Evolutionary conservation across 2,329 filamentous ascomycete genomes (phyloP).

Genomic region (Fusarium kyushuense): DNA sequence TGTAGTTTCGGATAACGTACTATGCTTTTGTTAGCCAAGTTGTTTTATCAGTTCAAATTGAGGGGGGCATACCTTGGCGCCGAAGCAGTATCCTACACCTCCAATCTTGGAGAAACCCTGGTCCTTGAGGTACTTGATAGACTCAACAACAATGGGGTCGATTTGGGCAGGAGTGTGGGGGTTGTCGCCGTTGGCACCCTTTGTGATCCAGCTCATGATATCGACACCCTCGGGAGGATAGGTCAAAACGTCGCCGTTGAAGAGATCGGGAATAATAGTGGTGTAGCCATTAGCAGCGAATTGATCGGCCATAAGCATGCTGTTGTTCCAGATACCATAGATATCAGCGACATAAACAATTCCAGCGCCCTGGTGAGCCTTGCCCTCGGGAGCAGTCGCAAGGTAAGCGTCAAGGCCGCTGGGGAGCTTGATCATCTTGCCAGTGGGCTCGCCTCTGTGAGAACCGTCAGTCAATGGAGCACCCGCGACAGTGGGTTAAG

Average conservation of each 20-base stretch:
- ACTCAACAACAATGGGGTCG: slow-evolving; percentile 52
- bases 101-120: slow-evolving; percentile 66
- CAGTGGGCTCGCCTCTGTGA: slow-evolving; percentile 61
- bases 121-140: slow-evolving; percentile 67
- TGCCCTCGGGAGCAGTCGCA: slow-evolving; percentile 56
- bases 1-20: slow-evolving; percentile 77
- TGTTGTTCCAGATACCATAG: slow-evolving; percentile 56
- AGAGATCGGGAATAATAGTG: slow-evolving; percentile 55
- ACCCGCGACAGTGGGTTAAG: neutral
- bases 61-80: slow-evolving; percentile 65
- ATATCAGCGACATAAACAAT: slow-evolving; percentile 56
- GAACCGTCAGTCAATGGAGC: neutral
- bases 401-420: slow-evolving; percentile 64
- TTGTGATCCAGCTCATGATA: slow-evolving; percentile 51
- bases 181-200: slow-evolving; percentile 62
- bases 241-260: slow-evolving; percentile 53
- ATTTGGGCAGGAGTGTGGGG: slow-evolving; percentile 54
- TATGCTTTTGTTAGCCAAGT: slow-evolving; percentile 45
- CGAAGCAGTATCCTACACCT: slow-evolving; percentile 74
- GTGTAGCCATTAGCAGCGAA: slow-evolving; percentile 56
- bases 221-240: slow-evolving; percentile 48
- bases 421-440: slow-evolving; percentile 60
- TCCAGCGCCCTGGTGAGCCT: slow-evolving; percentile 47
- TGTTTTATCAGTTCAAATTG: rapidly evolving
- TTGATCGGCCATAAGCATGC: slow-evolving; percentile 57